Percentiles rank a stretch among this genome's conserved stretches.
These are phyloP conservation scores for Metschnikowia dekortorum DNA, from an alignment of 805 yeast species.

Conservation along the genomic window DNA sequence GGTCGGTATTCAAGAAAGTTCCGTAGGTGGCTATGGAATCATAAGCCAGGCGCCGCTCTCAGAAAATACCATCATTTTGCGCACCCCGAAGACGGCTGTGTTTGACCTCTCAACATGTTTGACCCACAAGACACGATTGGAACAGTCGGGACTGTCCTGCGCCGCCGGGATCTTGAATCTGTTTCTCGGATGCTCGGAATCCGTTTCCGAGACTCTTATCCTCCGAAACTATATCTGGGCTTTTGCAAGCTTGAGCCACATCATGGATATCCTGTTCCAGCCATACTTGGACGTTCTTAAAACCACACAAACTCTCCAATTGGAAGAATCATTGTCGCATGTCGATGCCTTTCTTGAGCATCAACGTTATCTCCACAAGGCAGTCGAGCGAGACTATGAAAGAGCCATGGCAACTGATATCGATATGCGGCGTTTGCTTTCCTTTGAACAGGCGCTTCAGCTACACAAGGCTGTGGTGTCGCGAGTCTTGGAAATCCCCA, in stretches of 20 bases:
- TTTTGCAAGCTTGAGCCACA: neutral
- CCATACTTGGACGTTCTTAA: constrained; percentile 11
- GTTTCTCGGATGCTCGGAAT: neutral
- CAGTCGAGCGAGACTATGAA: constrained; percentile 1
- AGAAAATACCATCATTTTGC: constrained; percentile 8
- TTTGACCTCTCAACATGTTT: constrained; percentile 8
- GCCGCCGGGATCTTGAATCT: neutral
- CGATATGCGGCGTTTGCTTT: constrained; percentile 11
- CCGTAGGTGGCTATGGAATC: constrained; percentile 15
- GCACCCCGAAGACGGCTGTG: constrained; percentile 9
- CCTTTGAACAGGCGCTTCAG: constrained; percentile 24
- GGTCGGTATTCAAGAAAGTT: constrained; percentile 5
- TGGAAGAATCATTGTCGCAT: neutral
- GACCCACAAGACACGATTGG: neutral
- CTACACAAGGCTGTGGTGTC: constrained; percentile 49
- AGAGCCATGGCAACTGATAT: neutral
- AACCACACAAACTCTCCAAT: constrained; percentile 9
- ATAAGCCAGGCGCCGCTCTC: constrained; percentile 2
- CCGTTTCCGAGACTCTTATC: constrained; percentile 12
- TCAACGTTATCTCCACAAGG: neutral
- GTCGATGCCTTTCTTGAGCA: neutral
- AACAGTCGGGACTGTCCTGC: neutral
- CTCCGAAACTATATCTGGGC: constrained; percentile 16
- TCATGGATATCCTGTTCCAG: constrained; percentile 1
- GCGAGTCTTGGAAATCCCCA: constrained; percentile 63